These are phyloP conservation scores for Oryza glaberrima DNA, from an alignment of 176 grass and related monocot species.

Conservation along the genomic window DNA sequence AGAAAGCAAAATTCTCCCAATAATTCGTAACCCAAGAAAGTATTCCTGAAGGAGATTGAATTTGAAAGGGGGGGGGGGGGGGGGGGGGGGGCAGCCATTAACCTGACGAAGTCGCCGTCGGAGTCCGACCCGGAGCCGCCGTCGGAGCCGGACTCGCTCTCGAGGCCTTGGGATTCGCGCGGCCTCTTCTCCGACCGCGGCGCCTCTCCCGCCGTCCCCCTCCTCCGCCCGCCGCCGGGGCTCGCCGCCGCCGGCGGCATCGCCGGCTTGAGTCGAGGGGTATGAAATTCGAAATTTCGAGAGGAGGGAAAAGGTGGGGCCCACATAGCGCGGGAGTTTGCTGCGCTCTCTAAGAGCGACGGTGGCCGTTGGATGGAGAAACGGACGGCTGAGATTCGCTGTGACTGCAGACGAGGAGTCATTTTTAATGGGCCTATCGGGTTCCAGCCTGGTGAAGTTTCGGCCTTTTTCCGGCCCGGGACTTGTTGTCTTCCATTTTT, in stretches of 20 bases:
- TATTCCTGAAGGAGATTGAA: background rate
- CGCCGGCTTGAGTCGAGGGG: background rate
- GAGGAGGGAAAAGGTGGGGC: background rate
- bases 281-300: conserved; percentile 23
- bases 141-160: background rate
- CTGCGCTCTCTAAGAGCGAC: too few species aligned
- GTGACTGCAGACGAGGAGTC: too few species aligned
- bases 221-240: conserved; percentile 11
- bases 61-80: background rate
- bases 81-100: background rate
- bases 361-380: background rate
- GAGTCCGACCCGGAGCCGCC: conserved; percentile 14
- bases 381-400: background rate
- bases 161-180: background rate
- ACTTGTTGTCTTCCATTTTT: too few species aligned
- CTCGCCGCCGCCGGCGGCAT: conserved; percentile 25
- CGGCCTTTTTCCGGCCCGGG: too few species aligned
- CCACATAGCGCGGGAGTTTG: background rate
- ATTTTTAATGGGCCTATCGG: too few species aligned
- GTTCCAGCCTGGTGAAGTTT: too few species aligned
- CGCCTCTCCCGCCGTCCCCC: background rate
- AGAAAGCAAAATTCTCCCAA: background rate
- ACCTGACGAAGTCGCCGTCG: conserved; percentile 43
- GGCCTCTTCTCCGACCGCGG: conserved; percentile 1
- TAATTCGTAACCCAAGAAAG: background rate